Conservation (phyloP, 2,329 filamentous ascomycete species). For the Claviceps humidiphila region DNA sequence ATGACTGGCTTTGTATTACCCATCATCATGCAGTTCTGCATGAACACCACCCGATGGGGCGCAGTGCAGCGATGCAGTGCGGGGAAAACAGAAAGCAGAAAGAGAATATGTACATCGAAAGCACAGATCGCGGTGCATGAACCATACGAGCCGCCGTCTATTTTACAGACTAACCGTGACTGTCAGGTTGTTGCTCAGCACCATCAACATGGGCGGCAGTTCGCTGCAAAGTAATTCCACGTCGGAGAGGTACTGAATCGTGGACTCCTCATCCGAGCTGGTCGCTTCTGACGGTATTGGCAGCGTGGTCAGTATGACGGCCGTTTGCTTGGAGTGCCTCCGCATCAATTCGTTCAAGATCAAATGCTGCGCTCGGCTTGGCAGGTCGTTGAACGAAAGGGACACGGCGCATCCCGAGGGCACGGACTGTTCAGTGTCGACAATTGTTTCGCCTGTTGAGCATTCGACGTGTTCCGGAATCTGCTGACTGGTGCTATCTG, state of each 20-base stretch:
- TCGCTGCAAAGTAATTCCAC: constrained; percentile 66
- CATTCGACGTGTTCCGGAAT: constrained; percentile 27
- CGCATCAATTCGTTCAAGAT: constrained; percentile 77
- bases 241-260: constrained; percentile 62
- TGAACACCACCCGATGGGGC: not conserved
- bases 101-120: not conserved
- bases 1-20: not conserved
- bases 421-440: constrained; percentile 26
- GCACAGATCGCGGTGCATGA: not conserved
- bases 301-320: constrained; percentile 71
- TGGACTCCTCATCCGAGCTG: constrained; percentile 53
- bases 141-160: not conserved
- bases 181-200: constrained; percentile 82
- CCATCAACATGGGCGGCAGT: constrained; percentile 62
- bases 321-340: constrained; percentile 53
- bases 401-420: constrained; percentile 51
- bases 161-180: constrained; percentile 60
- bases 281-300: constrained; percentile 72
- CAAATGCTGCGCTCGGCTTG: constrained; percentile 70
- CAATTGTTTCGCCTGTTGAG: constrained; percentile 9
- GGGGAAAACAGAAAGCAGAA: not conserved
- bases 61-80: not conserved
- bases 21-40: not conserved
- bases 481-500: constrained; percentile 25
- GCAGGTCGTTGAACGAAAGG: constrained; percentile 75